A percentile compares a stretch with the other conserved stretches of the same genome.
These are phyloP conservation scores for Cryomyces antarcticus DNA, from an alignment of 495 filamentous ascomycete genomes.

Conservation along the genomic window DNA sequence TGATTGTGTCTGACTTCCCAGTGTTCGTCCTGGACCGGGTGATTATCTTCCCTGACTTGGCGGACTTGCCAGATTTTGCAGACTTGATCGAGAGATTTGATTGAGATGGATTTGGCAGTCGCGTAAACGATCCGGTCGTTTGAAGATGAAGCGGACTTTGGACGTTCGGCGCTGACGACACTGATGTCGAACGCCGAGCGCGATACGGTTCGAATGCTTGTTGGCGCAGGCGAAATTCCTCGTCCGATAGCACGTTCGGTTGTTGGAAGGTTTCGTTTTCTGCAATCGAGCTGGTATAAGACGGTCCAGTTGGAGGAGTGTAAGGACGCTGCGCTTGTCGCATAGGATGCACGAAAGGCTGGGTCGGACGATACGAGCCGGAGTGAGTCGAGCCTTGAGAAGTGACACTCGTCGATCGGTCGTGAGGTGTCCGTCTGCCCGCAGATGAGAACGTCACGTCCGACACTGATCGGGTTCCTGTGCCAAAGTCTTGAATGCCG, in stretches of 20 bases:
- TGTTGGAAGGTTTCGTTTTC: slow-evolving; percentile 22
- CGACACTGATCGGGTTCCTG: slow-evolving; percentile 18
- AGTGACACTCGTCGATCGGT: slow-evolving; percentile 33
- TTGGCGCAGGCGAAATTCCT: slow-evolving; percentile 14
- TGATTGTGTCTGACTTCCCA: slow-evolving; percentile 16
- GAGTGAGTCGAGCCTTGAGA: slow-evolving; percentile 35
- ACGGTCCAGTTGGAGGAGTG: slow-evolving; percentile 32
- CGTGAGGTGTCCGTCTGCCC: slow-evolving; percentile 22
- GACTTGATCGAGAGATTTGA: slow-evolving; percentile 26
- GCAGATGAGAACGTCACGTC: slow-evolving; percentile 16
- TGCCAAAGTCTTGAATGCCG: slow-evolving; percentile 27
- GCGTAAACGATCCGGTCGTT: slow-evolving; percentile 27
- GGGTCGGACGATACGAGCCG: slow-evolving; percentile 25
- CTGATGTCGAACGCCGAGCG: slow-evolving; percentile 11
- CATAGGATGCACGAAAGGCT: slow-evolving; percentile 38
- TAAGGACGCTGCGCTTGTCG: slow-evolving; percentile 35
- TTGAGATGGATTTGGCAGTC: slow-evolving; percentile 29
- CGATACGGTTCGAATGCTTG: slow-evolving; percentile 2
- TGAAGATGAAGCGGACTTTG: slow-evolving; percentile 14
- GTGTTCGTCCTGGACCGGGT: slow-evolving; percentile 12
- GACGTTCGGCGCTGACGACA: slow-evolving; percentile 13
- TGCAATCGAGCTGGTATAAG: slow-evolving; percentile 26
- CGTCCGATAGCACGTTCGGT: slow-evolving; percentile 1
- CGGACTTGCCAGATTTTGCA: slow-evolving; percentile 2
- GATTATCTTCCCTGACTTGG: slow-evolving; percentile 1